phyloP scores from a whole-genome alignment of 306 rosid species.

The Cicer chorassanicum region DNA sequence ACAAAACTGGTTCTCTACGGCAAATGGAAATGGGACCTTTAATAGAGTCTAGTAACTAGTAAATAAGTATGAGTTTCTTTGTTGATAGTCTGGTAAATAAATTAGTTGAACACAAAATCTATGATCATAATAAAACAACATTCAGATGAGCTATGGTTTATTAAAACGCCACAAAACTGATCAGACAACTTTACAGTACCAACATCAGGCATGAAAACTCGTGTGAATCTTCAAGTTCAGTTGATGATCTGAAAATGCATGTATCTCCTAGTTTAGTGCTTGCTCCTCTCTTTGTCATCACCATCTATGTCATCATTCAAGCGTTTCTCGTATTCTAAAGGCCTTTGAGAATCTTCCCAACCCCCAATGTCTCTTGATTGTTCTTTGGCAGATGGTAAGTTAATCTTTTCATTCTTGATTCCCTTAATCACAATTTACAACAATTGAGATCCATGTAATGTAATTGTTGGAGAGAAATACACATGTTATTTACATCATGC shows the following conservation, averaged over 20 bases:
- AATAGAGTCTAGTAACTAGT: not conserved
- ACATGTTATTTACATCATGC: constrained; percentile 13
- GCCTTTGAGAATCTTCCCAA: constrained; percentile 50
- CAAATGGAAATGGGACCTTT: constrained; percentile 33
- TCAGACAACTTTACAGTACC: constrained; percentile 4
- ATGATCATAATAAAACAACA: constrained; percentile 29
- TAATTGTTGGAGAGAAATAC: constrained; percentile 33
- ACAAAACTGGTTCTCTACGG: constrained; percentile 10
- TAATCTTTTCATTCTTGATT: constrained; percentile 49
- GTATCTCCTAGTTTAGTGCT: constrained; percentile 34
- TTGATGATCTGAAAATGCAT: constrained; percentile 8
- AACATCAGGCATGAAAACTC: constrained; percentile 15
- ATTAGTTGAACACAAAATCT: constrained; percentile 20
- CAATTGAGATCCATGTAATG: constrained; percentile 4
- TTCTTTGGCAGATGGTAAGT: constrained; percentile 63
- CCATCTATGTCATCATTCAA: constrained; percentile 44
- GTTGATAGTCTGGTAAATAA: not conserved
- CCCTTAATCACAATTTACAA: constrained; percentile 52
- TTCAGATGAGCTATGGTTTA: constrained; percentile 27
- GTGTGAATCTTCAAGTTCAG: constrained; percentile 4
- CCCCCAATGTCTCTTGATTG: constrained; percentile 52
- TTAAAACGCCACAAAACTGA: constrained; percentile 11
- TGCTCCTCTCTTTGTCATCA: constrained; percentile 39
- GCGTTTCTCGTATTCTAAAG: constrained; percentile 35
- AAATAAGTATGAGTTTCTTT: not conserved